A percentile compares a stretch with the other conserved stretches of the same genome.
These are phyloP conservation scores for Lactifluus volemus DNA, from an alignment of 768 basidiomycete species.

Conservation along the genomic window DNA sequence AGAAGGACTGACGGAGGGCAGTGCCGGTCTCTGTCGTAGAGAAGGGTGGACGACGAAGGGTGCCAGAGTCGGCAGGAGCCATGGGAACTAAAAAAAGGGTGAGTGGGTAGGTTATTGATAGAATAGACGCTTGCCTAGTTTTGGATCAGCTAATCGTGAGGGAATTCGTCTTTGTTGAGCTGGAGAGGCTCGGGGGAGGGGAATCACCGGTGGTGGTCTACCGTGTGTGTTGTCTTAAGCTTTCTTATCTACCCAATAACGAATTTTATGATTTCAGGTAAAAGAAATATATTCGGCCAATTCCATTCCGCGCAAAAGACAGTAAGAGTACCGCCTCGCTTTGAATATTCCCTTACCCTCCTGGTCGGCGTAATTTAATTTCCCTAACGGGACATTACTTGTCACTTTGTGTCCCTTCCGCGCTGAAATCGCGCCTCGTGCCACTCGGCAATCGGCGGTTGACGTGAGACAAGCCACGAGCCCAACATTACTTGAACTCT, in stretches of 20 bases:
- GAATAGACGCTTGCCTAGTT: not conserved
- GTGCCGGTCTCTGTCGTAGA: not conserved
- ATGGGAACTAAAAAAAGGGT: constrained; percentile 3
- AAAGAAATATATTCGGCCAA: not conserved
- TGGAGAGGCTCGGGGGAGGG: not conserved
- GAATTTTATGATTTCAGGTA: not conserved
- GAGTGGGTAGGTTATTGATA: not conserved
- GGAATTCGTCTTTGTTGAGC: too few relatives aligned
- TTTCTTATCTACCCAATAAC: too few relatives aligned
- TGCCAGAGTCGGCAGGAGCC: not conserved
- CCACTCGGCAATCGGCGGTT: not conserved
- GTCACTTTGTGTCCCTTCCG: not conserved
- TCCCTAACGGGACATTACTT: too few relatives aligned
- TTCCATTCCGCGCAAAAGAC: not conserved
- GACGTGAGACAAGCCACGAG: not conserved
- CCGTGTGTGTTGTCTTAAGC: too few relatives aligned
- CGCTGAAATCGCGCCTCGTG: not conserved
- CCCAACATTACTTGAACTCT: not conserved
- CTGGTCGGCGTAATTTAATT: too few relatives aligned
- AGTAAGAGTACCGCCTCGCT: not conserved
- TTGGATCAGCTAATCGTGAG: not conserved
- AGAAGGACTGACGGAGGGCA: not conserved
- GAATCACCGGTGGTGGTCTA: constrained; percentile 5
- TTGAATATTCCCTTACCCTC: not conserved
- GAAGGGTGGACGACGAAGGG: not conserved